A percentile compares a stretch with the other conserved stretches of the same genome.
These are phyloP conservation scores for Begonia fuchsioides DNA, from an alignment of 306 rosid genomes.

Conservation along the genomic window DNA sequence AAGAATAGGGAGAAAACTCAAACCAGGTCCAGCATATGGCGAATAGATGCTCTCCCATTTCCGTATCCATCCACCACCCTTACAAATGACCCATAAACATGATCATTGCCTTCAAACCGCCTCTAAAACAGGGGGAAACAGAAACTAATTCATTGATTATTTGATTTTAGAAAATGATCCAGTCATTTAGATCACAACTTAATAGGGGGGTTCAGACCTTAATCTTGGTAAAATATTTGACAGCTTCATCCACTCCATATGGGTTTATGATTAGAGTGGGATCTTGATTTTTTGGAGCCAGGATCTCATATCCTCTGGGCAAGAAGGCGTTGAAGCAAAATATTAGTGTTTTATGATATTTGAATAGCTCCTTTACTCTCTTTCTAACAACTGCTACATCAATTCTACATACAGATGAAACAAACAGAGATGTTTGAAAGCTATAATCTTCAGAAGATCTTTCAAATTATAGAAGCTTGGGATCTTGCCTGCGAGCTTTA, in stretches of 20 bases:
- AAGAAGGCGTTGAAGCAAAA: conserved; percentile 89
- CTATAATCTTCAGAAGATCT: conserved; percentile 2
- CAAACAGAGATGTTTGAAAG: conserved; percentile 6
- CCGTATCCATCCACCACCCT: conserved; percentile 89
- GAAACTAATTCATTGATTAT: conserved; percentile 3
- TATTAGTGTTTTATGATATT: conserved; percentile 78
- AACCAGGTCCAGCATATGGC: conserved; percentile 81
- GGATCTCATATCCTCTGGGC: conserved; percentile 93
- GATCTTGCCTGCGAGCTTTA: conserved; percentile 63
- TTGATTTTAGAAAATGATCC: conserved; percentile 6
- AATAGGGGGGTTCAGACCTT: conserved; percentile 37
- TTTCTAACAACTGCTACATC: conserved; percentile 82
- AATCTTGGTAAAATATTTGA: conserved; percentile 88
- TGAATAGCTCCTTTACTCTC: conserved; percentile 86
- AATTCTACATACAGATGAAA: conserved; percentile 42
- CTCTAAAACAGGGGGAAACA: conserved; percentile 34
- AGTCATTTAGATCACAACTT: background rate
- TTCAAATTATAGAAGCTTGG: background rate
- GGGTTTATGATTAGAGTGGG: conserved; percentile 69
- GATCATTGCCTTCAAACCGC: conserved; percentile 76
- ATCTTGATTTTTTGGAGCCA: conserved; percentile 46
- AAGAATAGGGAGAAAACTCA: background rate
- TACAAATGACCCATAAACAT: conserved; percentile 77
- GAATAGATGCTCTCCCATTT: conserved; percentile 83
- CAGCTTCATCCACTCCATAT: conserved; percentile 90